These are phyloP conservation scores for Ustilago vetiveriae DNA, from an alignment of 1,284 basidiomycete species.

Conservation along the genomic window DNA sequence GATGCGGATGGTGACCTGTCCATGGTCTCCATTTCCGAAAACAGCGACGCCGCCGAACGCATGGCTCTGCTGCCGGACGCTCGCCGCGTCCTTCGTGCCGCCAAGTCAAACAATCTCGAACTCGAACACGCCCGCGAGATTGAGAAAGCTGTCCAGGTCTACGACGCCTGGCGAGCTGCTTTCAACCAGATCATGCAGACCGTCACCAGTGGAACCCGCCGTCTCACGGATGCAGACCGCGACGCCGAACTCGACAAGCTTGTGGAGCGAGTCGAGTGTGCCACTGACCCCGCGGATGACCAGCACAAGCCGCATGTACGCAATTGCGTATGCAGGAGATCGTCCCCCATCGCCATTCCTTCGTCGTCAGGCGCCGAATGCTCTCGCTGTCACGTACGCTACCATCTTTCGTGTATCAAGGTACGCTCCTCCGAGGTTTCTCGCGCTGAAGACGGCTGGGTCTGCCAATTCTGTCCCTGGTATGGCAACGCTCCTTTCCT, in stretches of 20 bases:
- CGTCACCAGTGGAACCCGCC: conserved; percentile 14
- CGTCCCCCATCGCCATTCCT: conserved; percentile 19
- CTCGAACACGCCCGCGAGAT: conserved; percentile 37
- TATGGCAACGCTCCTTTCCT: conserved; percentile 14
- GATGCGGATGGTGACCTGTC: conserved; percentile 39
- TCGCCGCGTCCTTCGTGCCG: conserved; percentile 38
- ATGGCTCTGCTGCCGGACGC: conserved; percentile 50
- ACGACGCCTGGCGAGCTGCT: conserved; percentile 49
- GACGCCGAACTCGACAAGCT: conserved; percentile 39
- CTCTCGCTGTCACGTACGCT: conserved; percentile 43
- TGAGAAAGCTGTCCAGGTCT: conserved; percentile 37
- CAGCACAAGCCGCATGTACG: conserved; percentile 25
- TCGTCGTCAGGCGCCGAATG: conserved; percentile 42
- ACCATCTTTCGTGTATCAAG: conserved; percentile 58
- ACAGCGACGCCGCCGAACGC: conserved; percentile 26
- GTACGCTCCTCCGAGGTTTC: conserved; percentile 24
- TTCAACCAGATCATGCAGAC: conserved; percentile 39
- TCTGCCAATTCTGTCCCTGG: conserved; percentile 58
- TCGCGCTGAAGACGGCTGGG: conserved; percentile 44
- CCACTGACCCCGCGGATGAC: conserved; percentile 38
- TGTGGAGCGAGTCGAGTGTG: conserved; percentile 37
- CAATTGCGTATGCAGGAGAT: conserved; percentile 58
- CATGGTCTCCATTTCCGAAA: conserved; percentile 39
- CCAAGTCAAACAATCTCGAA: conserved; percentile 38
- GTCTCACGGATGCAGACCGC: conserved; percentile 30